Conservation (phyloP, 345 rosid genomes). For the Syzygium grande region DNA sequence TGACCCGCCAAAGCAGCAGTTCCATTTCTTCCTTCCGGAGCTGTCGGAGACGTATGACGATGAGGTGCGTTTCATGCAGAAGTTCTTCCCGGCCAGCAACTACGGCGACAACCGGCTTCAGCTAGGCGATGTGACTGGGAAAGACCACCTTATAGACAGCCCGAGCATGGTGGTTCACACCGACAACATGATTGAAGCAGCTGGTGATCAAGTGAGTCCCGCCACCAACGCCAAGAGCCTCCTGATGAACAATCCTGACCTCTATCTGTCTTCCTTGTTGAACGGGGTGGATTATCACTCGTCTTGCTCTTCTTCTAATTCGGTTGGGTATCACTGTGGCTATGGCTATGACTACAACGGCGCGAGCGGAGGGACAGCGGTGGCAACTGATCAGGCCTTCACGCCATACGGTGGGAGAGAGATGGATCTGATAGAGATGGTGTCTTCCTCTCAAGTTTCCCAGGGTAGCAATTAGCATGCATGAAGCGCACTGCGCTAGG, state of each 20-base stretch:
- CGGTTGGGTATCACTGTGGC: background rate
- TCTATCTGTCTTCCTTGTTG: constrained; percentile 48
- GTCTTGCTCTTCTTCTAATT: background rate
- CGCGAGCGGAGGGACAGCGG: background rate
- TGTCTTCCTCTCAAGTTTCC: constrained; percentile 28
- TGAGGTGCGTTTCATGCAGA: constrained; percentile 60
- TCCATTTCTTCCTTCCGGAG: constrained; percentile 26
- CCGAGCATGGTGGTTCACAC: constrained; percentile 1
- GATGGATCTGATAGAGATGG: constrained; percentile 98
- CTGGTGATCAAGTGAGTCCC: constrained; percentile 2
- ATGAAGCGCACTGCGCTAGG: background rate
- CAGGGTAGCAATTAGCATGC: constrained; percentile 5
- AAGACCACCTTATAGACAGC: background rate
- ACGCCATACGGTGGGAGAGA: constrained; percentile 31
- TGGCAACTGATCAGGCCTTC: constrained; percentile 13
- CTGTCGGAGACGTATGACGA: constrained; percentile 44
- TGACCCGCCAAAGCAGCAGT: constrained; percentile 19
- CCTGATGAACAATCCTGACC: constrained; percentile 25
- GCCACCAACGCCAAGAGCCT: background rate
- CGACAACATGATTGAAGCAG: background rate
- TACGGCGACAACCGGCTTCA: background rate
- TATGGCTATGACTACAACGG: constrained; percentile 2
- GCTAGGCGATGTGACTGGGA: background rate
- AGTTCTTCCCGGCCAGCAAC: constrained; percentile 30
- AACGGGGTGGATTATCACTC: constrained; percentile 27